Base-by-base conservation (phyloP, 768 basidiomycete genomes). In the Pleurotus eryngii region DNA sequence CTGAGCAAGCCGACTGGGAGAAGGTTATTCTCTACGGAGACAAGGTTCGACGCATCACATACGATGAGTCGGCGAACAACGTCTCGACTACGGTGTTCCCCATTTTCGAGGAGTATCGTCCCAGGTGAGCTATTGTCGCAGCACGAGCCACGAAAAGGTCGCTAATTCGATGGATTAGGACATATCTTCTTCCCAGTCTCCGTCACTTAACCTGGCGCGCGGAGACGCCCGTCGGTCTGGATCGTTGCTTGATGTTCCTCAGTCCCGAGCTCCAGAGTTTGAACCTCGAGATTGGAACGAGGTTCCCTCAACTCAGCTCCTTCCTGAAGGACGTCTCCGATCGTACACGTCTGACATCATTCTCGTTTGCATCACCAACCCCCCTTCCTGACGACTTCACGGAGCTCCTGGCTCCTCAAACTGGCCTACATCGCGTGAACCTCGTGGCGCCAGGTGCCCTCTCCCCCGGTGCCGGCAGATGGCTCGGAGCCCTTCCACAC, bases 361-460 rank as follows among this genome's bases (percentile, higher is more conserved):
- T 91, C 66, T 83, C 88, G 43, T 83, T 92, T 73, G 80, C 78
- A 53, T 86, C 87, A 14, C 82, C 87, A 9, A 85, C 82, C 20
- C 80, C 78, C 60, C 77, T 92, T 38, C 89, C 90, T 4, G 87
- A 89, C 56, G 74, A 80, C 6, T 87, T 91, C 69, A 83, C 86
- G 39, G 83, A 86, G 57, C 77, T 88, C 55, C 72, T 91, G 40
- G 72, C 75, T 45, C 76, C 78, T 43, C 87, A 90, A 68, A 73
- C 78, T 58, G 72, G 67, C 3, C 70, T 91, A 42, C 85, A 89
- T 67, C 85, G 77, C 64, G 67, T 92, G 12, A 70, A 78, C 35
- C 76, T 92, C 42, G 81, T 86, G 46, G 90, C 88, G 30, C 89
- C 90, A 0, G 88, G 87, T n/a, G 86, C 87, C 24, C 69, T 91